Percentiles rank a stretch among this genome's conserved stretches.
These are phyloP conservation scores for Coemansia sp. DNA, from an alignment of 192 early-diverging fungal species.

Conservation along the genomic window DNA sequence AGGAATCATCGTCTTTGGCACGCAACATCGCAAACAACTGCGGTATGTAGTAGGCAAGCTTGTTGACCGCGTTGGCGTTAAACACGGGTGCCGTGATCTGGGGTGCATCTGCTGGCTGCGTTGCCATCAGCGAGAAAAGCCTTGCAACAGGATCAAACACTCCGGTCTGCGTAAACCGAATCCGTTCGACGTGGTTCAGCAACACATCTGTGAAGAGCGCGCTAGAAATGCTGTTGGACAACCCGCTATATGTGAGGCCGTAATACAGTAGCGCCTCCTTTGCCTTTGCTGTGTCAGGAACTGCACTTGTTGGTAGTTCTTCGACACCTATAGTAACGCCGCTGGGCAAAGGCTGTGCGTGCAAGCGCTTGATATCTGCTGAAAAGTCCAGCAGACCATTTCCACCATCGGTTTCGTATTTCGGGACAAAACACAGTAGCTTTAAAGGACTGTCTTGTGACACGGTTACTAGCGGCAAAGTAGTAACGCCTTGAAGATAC, in stretches of 20 bases:
- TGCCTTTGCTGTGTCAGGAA: slow-evolving; percentile 18
- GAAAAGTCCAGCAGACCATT: not conserved
- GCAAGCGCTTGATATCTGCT: not conserved
- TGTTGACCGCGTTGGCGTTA: slow-evolving; percentile 16
- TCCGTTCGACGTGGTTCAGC: slow-evolving; percentile 14
- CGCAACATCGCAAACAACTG: slow-evolving; percentile 43
- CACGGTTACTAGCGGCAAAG: not conserved
- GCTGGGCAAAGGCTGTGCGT: not conserved
- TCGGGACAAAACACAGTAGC: not conserved
- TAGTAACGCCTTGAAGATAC: not conserved
- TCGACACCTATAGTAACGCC: not conserved
- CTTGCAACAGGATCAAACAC: slow-evolving; percentile 34
- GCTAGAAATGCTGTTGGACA: not conserved
- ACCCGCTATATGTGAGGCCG: not conserved
- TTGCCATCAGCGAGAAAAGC: slow-evolving; percentile 29
- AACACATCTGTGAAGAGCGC: slow-evolving; percentile 25
- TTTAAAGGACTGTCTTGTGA: not conserved
- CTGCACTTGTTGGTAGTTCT: not conserved
- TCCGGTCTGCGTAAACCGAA: slow-evolving; percentile 27
- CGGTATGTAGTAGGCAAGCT: slow-evolving; percentile 36
- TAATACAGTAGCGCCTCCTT: slow-evolving; percentile 35
- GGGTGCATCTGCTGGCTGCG: slow-evolving; percentile 8
- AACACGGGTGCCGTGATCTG: slow-evolving; percentile 9
- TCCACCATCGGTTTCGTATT: not conserved
- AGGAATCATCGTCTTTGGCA: not conserved